phyloP scores from a whole-genome alignment of 2,329 filamentous ascomycete species.

The Tolypocladium sp. region DNA sequence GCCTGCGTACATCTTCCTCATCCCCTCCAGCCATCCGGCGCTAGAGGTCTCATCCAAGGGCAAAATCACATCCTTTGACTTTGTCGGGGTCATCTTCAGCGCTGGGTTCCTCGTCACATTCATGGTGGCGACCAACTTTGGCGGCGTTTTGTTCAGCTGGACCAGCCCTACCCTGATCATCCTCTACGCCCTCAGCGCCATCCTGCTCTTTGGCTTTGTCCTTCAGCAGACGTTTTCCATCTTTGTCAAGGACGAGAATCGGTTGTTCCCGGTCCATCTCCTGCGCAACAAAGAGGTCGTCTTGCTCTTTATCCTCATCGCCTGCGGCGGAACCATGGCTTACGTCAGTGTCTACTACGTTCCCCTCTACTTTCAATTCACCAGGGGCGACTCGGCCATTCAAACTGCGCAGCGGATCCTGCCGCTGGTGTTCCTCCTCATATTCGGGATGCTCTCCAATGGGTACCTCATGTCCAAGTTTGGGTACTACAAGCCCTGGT shows the following conservation, averaged over 20 bases:
- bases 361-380: conserved; percentile 41
- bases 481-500: neutral
- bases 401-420: conserved; percentile 29
- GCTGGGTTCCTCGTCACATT: conserved; percentile 26
- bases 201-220: conserved; percentile 20
- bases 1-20: neutral
- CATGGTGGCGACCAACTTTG: conserved; percentile 38
- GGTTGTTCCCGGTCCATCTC: conserved; percentile 37
- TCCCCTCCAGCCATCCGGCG: neutral
- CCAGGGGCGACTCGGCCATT: conserved; percentile 27
- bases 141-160: conserved; percentile 37
- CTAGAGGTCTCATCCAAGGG: neutral
- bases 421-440: conserved; percentile 24
- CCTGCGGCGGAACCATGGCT: conserved; percentile 7
- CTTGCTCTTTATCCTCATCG: conserved; percentile 18
- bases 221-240: conserved; percentile 21
- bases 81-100: conserved; percentile 29
- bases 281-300: conserved; percentile 11
- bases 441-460: neutral
- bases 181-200: conserved; percentile 30
- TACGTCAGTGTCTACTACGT: conserved; percentile 34
- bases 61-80: conserved; percentile 22
- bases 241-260: conserved; percentile 5
- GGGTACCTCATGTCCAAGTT: neutral
- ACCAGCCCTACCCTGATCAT: conserved; percentile 28